A percentile compares a stretch with the other conserved stretches of the same genome.
Evolutionary conservation across 352 stramenopile genomes (phyloP).

Genomic region (Phytopythium chamaehyphon): DNA sequence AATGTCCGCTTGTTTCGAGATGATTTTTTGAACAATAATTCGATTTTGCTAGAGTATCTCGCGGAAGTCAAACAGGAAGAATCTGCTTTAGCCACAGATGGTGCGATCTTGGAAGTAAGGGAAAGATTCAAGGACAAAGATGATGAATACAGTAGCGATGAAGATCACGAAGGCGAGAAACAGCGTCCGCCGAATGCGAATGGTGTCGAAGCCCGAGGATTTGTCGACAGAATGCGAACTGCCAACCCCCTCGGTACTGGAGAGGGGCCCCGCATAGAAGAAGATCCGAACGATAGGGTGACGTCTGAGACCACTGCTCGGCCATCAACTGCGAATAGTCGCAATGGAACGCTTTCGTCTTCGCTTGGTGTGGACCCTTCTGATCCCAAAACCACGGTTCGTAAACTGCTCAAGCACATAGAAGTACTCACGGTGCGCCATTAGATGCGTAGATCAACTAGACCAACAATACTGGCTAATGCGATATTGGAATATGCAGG

Average conservation of each 20-base stretch:
- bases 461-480: no score
- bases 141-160: slow-evolving; percentile 6
- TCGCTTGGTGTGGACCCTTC: slow-evolving; percentile 70
- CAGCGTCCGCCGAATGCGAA: not conserved
- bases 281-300: not conserved
- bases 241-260: slow-evolving; percentile 29
- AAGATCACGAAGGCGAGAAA: slow-evolving; percentile 5
- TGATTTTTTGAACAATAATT: slow-evolving; percentile 82
- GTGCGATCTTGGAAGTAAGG: slow-evolving; percentile 3
- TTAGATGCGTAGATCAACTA: not conserved
- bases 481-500: slow-evolving; percentile 11
- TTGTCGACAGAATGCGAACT: slow-evolving; percentile 59
- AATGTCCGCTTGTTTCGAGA: slow-evolving; percentile 82
- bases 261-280: slow-evolving; percentile 1
- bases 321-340: slow-evolving; percentile 12
- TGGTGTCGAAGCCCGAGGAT: slow-evolving; percentile 9
- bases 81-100: slow-evolving; percentile 7
- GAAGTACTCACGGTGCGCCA: slow-evolving; percentile 60
- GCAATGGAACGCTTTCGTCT: slow-evolving; percentile 22
- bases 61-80: slow-evolving; percentile 30
- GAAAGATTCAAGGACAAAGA: slow-evolving; percentile 8
- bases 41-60: slow-evolving; percentile 81
- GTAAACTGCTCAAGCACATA: slow-evolving; percentile 82
- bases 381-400: slow-evolving; percentile 75
- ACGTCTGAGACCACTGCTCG: not conserved